Evolutionary conservation across 202 grass and related monocot species (phyloP), one percentile per base, ranked within the genome.

Genomic region (Brachypodium distachyon): DNA sequence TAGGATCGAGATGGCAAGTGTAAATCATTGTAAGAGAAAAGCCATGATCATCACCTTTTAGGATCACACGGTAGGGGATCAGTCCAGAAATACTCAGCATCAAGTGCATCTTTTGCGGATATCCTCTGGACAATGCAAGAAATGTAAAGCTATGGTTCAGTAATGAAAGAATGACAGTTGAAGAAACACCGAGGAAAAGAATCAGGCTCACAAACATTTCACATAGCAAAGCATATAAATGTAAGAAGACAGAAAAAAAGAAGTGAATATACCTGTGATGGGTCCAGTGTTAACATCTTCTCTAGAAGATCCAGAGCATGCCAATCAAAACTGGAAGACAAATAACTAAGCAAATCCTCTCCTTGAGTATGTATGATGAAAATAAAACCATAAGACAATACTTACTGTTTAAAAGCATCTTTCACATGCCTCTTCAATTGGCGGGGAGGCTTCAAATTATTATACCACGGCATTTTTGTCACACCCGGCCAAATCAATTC

Each of bases 381-480:
- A 61, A 57, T 27, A 53, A 2, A 34, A 69, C 38, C 83, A 61
- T 40, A 46, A 39, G 32, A 59, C 9, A 69, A 17, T 76, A 85
- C 90, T 91, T 90, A 94, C 94, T 92, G 79, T 66, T 92, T 92
- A 77, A 97, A 97, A 50, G 48, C 70, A 25, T 94, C 94, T 47
- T 80, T 89, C 23, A 96, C 74, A 26, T 83, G 84, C 87, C 94
- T 92, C 65, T 90, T 77, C 61, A 97, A 36, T 14, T 66, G 79
- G 0, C 76, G 79, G 55, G 75, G 11, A 48, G 91, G 86, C 84
- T 90, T 97, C 65, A 97, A 88, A 81, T 92, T 92, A 62, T 94
- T 90, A 61, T 97, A 97, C 91, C 94, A 94, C 5, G 89, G 82
- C 87, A 94, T 86, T 89, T 94, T 82, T 72, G 91, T 90, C 53